phyloP scores from a whole-genome alignment of 2,329 filamentous ascomycete species.

The Fusarium ambrosium region DNA sequence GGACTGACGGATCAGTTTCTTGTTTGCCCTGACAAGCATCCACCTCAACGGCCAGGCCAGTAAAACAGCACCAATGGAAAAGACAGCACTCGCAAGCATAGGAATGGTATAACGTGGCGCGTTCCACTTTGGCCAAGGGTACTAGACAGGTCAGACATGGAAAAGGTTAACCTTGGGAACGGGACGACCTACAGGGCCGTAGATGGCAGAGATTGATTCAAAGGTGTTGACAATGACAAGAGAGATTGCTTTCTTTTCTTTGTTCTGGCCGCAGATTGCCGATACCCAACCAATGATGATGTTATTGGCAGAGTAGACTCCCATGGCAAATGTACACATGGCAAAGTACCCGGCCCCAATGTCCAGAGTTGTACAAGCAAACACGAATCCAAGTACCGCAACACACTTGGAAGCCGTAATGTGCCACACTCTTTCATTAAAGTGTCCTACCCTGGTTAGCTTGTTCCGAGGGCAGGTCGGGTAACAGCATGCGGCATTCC shows the following conservation, averaged over 20 bases:
- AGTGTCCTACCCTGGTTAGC: not conserved
- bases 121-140: not conserved
- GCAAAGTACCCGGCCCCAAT: constrained; percentile 40
- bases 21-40: not conserved
- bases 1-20: not conserved
- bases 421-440: constrained; percentile 44
- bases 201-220: not conserved
- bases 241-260: not conserved
- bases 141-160: not conserved
- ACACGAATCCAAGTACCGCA: constrained; percentile 49
- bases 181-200: not conserved
- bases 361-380: constrained; percentile 45
- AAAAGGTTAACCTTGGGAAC: not conserved
- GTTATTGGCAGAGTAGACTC: constrained; percentile 57
- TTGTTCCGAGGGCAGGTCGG: rapidly evolving
- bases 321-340: constrained; percentile 55
- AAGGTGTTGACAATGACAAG: not conserved
- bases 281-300: constrained; percentile 56
- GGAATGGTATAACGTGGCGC: not conserved
- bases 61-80: not conserved
- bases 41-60: not conserved
- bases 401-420: constrained; percentile 58
- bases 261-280: not conserved
- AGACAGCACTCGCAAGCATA: not conserved
- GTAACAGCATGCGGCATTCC: constrained; percentile 58